Evolutionary conservation across 192 early-diverging fungal genomes (phyloP).

Genomic region (Dimargaris cristalligena): DNA sequence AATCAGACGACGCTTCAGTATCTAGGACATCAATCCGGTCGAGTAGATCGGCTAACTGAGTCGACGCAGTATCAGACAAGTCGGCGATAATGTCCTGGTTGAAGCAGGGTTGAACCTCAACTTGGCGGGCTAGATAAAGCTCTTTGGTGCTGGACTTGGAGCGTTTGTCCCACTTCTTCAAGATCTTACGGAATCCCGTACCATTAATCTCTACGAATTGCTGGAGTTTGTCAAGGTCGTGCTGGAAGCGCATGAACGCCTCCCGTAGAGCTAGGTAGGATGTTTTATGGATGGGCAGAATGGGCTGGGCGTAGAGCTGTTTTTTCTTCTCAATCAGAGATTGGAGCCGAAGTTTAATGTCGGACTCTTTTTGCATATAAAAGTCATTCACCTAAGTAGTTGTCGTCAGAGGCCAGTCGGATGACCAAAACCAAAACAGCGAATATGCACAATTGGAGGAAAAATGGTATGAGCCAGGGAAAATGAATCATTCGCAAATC

Average conservation of each 20-base stretch:
- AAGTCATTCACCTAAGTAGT: conserved; percentile 92
- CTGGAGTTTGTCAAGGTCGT: conserved; percentile 91
- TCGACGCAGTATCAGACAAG: conserved; percentile 64
- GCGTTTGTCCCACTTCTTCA: conserved; percentile 99
- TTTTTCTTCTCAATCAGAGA: conserved; percentile 69
- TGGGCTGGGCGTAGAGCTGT: conserved; percentile 31
- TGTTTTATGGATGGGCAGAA: conserved; percentile 30
- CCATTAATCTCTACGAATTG: conserved; percentile 96
- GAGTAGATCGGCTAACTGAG: conserved; percentile 1
- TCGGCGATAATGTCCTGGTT: conserved; percentile 85
- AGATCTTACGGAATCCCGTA: conserved; percentile 93
- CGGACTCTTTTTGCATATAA: conserved; percentile 91
- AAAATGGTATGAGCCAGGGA: no score
- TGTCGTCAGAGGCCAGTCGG: no score
- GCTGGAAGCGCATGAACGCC: conserved; percentile 79
- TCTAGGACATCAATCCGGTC: neutral
- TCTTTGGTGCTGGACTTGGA: conserved; percentile 95
- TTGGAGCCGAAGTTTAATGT: conserved; percentile 75
- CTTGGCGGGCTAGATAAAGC: conserved; percentile 88
- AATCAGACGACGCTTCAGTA: neutral
- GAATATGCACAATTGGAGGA: no score
- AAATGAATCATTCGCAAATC: no score
- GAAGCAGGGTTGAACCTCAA: conserved; percentile 96
- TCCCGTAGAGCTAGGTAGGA: conserved; percentile 64
- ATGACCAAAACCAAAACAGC: no score